Conservation (phyloP, 2,329 filamentous ascomycete genomes). For the Lasiodiplodia theobromae region DNA sequence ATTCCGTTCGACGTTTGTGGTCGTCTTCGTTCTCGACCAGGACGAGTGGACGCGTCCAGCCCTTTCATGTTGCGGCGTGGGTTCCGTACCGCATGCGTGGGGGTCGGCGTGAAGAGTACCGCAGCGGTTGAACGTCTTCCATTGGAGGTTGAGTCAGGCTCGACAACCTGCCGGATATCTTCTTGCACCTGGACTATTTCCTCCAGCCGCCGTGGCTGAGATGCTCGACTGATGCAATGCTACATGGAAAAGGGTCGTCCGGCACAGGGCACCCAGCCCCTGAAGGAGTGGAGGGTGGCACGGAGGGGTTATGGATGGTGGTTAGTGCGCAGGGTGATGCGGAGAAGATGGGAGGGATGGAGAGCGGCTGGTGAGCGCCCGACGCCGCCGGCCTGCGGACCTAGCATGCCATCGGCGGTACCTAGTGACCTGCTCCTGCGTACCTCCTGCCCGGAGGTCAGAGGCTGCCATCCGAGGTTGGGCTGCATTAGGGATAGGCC, state of each 20-base stretch:
- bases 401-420: conserved; percentile 3
- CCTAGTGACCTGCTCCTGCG: conserved; percentile 7
- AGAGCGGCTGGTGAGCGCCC: background rate
- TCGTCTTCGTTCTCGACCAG: background rate
- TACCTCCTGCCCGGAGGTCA: conserved; percentile 2
- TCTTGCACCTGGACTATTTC: background rate
- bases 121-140: background rate
- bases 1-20: background rate
- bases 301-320: conserved; percentile 12
- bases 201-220: background rate
- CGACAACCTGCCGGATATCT: background rate
- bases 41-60: background rate
- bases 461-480: conserved; percentile 1
- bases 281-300: background rate
- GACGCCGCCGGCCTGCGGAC: background rate
- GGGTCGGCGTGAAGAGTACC: background rate
- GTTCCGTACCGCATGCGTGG: background rate
- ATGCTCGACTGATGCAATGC: background rate
- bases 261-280: background rate
- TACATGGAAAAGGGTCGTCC: background rate
- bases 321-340: background rate
- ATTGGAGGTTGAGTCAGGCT: background rate
- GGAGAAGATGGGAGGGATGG: background rate
- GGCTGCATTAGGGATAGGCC: conserved; percentile 1
- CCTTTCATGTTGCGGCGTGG: conserved; percentile 1